Evolutionary conservation across 495 filamentous ascomycete species (phyloP), one percentile per base, ranked within the genome.

Genomic region (Astrothelium macrocarpum): DNA sequence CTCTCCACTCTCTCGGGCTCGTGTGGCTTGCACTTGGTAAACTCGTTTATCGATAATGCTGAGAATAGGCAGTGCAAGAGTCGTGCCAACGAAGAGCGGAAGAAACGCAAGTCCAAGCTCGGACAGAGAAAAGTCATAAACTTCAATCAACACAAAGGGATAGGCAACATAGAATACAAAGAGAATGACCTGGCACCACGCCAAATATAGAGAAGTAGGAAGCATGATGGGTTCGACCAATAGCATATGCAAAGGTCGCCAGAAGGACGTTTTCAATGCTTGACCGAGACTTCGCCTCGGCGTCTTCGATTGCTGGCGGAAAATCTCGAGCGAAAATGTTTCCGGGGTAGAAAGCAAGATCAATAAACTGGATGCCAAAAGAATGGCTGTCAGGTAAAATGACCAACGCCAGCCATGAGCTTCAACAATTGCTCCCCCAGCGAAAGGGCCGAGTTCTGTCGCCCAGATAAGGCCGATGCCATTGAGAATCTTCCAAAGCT

Each of bases 271-370:
- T 5, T 53, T 66, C 1, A 67, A 53, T 42, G 71, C 66, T 59
- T 72, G 66, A 16, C 64, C 69, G 18, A 76, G 66, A 16, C 25
- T 56, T 28, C 23, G 12, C 25, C 49, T 56, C 20, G 49, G 49
- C 42, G 62, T 53, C n/a, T 66, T 67, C 28, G 74, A 70, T 4
- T 72, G 72, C 25, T 72, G 69, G 32, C 72, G 73, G 16, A 75
- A 70, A 42, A 76, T 75, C 36, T 72, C 73, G 58, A 68, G 66
- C 32, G 70, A 67, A 53, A 69, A 73, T 2, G 74, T 73, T 46
- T 76, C 74, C 3, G 68, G 71, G 60, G 77, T 72, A 53, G 72
- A 72, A 23, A 78, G 32, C 16, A 74, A 70, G 2, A 68, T 62
- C 16, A 69, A 64, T 11, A 56, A 25, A 29, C 49, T 56, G 7